phyloP scores from a whole-genome alignment of 768 basidiomycete species.

The Agaricus sinodeliciosus region DNA sequence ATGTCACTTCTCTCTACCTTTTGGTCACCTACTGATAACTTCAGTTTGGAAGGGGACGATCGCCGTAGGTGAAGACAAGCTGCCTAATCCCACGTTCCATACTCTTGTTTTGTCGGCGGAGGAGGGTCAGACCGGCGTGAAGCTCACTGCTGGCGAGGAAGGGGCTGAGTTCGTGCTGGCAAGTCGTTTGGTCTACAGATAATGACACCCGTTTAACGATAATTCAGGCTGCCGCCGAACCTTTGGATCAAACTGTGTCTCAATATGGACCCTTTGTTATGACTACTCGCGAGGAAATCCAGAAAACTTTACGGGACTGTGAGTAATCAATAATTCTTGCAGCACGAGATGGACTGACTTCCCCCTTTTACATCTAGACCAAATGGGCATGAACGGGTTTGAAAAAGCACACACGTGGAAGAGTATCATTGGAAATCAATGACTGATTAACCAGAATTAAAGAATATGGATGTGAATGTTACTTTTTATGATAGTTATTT shows the following conservation, averaged over 20 bases:
- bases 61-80: conserved; percentile 44
- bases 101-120: conserved; percentile 77
- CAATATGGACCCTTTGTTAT: conserved; percentile 90
- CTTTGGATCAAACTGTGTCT: conserved; percentile 81
- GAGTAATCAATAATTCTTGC: conserved; percentile 17
- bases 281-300: conserved; percentile 74
- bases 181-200: conserved; percentile 13
- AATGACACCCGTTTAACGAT: conserved; percentile 6
- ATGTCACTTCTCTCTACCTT: conserved; percentile 18
- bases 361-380: conserved; percentile 38
- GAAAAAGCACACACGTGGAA: conserved; percentile 87
- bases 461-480: background rate
- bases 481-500: background rate
- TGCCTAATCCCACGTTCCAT: conserved; percentile 53
- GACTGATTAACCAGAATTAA: background rate
- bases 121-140: conserved; percentile 58
- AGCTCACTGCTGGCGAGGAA: conserved; percentile 49
- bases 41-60: conserved; percentile 65
- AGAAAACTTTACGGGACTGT: conserved; percentile 80
- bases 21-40: background rate
- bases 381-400: conserved; percentile 77
- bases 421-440: conserved; percentile 62
- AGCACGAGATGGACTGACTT: conserved; percentile 6
- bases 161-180: conserved; percentile 75
- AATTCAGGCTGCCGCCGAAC: conserved; percentile 72